Conservation (phyloP, 768 basidiomycete genomes). For the Lactarius indigo region DNA sequence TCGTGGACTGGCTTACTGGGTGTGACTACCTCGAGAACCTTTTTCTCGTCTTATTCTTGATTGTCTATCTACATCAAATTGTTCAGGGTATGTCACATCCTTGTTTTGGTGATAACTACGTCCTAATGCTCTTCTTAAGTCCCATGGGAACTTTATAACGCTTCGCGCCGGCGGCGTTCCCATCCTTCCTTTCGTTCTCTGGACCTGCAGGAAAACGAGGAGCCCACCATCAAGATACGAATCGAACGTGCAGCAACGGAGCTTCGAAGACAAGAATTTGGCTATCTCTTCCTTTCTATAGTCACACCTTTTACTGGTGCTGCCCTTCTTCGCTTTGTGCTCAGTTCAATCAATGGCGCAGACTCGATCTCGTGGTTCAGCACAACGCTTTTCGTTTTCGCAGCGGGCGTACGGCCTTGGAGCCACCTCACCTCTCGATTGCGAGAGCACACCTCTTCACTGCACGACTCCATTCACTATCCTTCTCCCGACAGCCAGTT, state of each 20-base stretch:
- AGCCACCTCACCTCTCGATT: slow-evolving; percentile 66
- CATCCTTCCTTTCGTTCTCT: slow-evolving; percentile 27
- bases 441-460: slow-evolving; percentile 51
- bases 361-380: slow-evolving; percentile 79
- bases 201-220: slow-evolving; percentile 23
- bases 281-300: slow-evolving; percentile 58
- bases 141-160: slow-evolving; percentile 63
- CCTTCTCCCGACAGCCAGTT: slow-evolving; percentile 39
- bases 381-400: slow-evolving; percentile 70
- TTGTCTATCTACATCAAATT: slow-evolving; percentile 79
- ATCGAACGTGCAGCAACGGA: slow-evolving; percentile 53
- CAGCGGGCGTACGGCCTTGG: slow-evolving; percentile 82
- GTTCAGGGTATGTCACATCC: slow-evolving; percentile 57
- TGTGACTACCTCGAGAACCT: slow-evolving; percentile 74
- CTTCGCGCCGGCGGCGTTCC: slow-evolving; percentile 46
- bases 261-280: slow-evolving; percentile 55
- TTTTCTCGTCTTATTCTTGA: slow-evolving; percentile 60
- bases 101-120: neutral
- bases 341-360: slow-evolving; percentile 49
- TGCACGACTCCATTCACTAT: slow-evolving; percentile 64
- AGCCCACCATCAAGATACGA: slow-evolving; percentile 37
- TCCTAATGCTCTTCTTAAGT: slow-evolving; percentile 39
- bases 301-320: slow-evolving; percentile 70
- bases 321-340: slow-evolving; percentile 57
- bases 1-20: slow-evolving; percentile 79